Evolutionary conservation across 352 stramenopile species (phyloP), one percentile per base, ranked within the genome.

Genomic region (Globisporangium orthogonon): DNA sequence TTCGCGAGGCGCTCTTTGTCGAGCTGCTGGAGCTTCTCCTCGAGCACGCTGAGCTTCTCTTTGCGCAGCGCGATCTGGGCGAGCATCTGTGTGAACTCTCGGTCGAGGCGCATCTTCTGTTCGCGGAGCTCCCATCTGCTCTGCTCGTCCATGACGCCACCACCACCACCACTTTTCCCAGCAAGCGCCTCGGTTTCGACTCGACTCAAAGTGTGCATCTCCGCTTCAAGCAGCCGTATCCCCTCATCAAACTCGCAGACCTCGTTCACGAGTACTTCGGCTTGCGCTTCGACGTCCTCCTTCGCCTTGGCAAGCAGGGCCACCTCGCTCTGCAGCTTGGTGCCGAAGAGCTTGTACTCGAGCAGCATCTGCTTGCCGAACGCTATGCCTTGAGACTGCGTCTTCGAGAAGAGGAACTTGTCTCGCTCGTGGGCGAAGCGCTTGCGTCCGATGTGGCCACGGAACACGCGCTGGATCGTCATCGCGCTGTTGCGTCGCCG

Each of bases 321-420:
- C 0, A 98, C 83, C 61, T 98, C 94, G 41, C 83, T 97, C 65
- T 98, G 93, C 23, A 98, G 72, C 57, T 96, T 91, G 33, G 91
- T 97, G 9, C 87, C 94, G 59, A 96, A 89, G 7, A 98, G 73
- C 65, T 98, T 98, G 82, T 98, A 97, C 75, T 98, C 92, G 15
- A 97, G 66, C 18, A 98, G 79, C 74, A 98, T 95, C 69, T 98
- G 92, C 56, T 97, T 91, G 43, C 91, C 95, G 60, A 98, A 96
- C 60, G 96, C 86, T 61, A 98, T 96, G 14, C 93, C 91, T 65
- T 96, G 91, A 4, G 77, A 88, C 75, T 98, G 95, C 41, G 83
- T 95, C 50, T 92, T 92, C 43, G 83, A 95, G 56, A 98, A 98
- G 49, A 98, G 70, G 56, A 97, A 97, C 63, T 97, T 97, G 54